phyloP scores from a whole-genome alignment of 768 basidiomycete species.

The Gloeophyllum trabeum region DNA sequence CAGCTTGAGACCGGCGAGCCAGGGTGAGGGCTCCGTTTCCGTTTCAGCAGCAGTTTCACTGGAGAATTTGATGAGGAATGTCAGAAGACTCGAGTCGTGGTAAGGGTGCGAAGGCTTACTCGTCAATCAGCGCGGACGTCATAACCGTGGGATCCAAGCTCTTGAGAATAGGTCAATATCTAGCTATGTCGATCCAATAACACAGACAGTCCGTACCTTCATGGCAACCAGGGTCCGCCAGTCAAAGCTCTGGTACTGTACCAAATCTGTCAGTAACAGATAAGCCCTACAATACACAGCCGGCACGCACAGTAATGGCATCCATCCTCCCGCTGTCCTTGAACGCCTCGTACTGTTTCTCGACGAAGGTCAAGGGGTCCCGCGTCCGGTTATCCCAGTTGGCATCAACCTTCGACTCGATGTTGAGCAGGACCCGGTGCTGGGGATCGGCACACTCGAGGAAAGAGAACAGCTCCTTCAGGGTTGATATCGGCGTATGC shows the following conservation, averaged over 20 bases:
- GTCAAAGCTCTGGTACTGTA: conserved; percentile 71
- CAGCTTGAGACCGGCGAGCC: conserved; percentile 60
- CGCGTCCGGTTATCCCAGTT: conserved; percentile 38
- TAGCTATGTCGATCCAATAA: background rate
- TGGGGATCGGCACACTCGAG: conserved; percentile 60
- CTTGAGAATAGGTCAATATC: conserved; percentile 18
- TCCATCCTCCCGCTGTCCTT: conserved; percentile 44
- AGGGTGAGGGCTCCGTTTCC: conserved; percentile 40
- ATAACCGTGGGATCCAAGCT: conserved; percentile 41
- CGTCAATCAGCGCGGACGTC: conserved; percentile 56
- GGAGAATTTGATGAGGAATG: background rate
- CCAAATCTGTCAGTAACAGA: background rate
- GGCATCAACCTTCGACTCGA: conserved; percentile 69
- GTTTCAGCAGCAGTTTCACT: conserved; percentile 29
- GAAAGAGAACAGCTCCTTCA: conserved; percentile 67
- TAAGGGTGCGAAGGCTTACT: conserved; percentile 27
- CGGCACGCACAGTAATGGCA: conserved; percentile 45
- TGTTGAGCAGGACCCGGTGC: conserved; percentile 57
- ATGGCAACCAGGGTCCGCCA: conserved; percentile 68
- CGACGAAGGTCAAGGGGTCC: conserved; percentile 48
- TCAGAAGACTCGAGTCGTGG: background rate
- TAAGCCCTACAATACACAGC: background rate
- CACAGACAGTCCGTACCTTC: conserved; percentile 33
- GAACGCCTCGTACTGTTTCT: conserved; percentile 48
- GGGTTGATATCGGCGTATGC: conserved; percentile 59